A percentile compares a stretch with the other conserved stretches of the same genome.
Evolutionary conservation across 495 filamentous ascomycete species (phyloP).

Genomic region (Xeromyces bisporus): DNA sequence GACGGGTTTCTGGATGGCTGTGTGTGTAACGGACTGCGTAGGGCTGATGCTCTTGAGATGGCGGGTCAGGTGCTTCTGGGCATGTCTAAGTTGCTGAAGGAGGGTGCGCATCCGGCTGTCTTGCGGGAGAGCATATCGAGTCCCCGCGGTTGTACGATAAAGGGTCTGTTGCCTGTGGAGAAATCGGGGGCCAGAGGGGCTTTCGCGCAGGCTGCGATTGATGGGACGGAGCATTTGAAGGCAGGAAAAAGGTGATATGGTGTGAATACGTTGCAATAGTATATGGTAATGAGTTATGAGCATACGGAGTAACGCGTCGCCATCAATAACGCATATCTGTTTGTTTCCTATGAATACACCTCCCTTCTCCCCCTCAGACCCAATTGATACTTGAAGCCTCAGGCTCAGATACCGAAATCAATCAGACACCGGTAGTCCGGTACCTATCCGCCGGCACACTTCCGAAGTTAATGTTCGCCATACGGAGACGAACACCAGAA

Average conservation of each 20-base stretch:
- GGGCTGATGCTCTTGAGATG: conserved; percentile 20
- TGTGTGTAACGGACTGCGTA: conserved; percentile 20
- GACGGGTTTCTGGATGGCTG: conserved; percentile 25
- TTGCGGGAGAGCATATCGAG: conserved; percentile 22
- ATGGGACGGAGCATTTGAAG: conserved; percentile 7
- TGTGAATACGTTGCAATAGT: too few relatives aligned
- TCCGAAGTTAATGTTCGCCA: too few relatives aligned
- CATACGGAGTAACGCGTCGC: background rate
- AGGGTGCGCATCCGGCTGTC: conserved; percentile 17
- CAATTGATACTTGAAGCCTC: background rate
- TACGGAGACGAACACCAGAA: too few relatives aligned
- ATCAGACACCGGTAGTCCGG: too few relatives aligned
- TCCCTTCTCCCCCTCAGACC: background rate
- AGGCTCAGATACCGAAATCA: too few relatives aligned
- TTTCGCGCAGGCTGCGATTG: conserved; percentile 8
- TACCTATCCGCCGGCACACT: too few relatives aligned
- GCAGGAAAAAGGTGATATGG: conserved; percentile 1
- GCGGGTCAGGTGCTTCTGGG: conserved; percentile 16
- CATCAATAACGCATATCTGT: background rate
- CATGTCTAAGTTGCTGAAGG: conserved; percentile 15
- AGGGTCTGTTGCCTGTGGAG: conserved; percentile 17
- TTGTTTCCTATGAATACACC: background rate
- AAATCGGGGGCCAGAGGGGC: conserved; percentile 13
- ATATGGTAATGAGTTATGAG: too few relatives aligned
- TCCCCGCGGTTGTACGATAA: conserved; percentile 21